A percentile compares a stretch with the other conserved stretches of the same genome.
These are phyloP conservation scores for Botryotinia calthae DNA, from an alignment of 2,329 filamentous ascomycete species.

Conservation along the genomic window DNA sequence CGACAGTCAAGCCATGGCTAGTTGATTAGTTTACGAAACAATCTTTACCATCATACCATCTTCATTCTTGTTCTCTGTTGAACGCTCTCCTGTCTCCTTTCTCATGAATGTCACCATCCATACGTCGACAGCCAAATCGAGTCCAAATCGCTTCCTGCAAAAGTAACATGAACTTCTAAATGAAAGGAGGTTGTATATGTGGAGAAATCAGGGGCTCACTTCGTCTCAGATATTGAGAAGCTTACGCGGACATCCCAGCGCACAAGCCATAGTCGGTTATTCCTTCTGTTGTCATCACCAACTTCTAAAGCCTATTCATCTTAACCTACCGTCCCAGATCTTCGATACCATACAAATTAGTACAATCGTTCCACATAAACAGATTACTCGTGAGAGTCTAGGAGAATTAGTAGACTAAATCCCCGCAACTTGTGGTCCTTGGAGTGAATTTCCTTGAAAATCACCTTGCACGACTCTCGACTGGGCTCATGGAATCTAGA, in stretches of 20 bases:
- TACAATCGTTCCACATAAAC: not conserved
- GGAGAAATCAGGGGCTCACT: not conserved
- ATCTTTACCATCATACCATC: not conserved
- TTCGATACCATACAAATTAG: not conserved
- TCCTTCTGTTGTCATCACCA: not conserved
- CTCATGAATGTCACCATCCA: not conserved
- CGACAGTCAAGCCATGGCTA: not conserved
- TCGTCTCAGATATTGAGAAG: constrained; percentile 1
- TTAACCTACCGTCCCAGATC: not conserved
- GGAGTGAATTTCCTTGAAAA: not conserved
- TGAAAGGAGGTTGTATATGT: not conserved
- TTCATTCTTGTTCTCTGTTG: not conserved
- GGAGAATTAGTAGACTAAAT: not conserved
- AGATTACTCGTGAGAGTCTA: not conserved
- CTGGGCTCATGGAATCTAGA: not conserved
- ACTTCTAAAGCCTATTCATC: not conserved
- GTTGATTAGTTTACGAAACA: not conserved
- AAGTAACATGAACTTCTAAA: not conserved
- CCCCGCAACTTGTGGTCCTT: not conserved
- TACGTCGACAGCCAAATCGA: not conserved
- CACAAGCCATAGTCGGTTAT: not conserved
- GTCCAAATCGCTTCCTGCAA: not conserved
- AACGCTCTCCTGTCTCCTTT: not conserved
- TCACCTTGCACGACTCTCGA: not conserved
- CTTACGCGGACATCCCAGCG: not conserved